Evolutionary conservation across 225 moss, liverwort and hornwort genomes (phyloP).

Genomic region (Bryoerythrophyllum caledonicum): DNA sequence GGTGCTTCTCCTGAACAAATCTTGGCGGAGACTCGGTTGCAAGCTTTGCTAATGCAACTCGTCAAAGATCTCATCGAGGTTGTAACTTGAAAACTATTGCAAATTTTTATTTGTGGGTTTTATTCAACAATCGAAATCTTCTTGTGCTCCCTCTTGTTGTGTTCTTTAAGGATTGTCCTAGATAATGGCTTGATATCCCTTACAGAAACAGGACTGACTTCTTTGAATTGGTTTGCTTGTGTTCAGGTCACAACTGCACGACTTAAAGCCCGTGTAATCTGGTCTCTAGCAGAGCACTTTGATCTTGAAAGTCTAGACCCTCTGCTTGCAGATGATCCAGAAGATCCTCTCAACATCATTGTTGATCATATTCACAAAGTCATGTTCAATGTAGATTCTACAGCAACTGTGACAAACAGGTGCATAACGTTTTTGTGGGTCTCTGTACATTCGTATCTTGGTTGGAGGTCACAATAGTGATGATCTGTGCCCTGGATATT

Average conservation of each 20-base stretch:
- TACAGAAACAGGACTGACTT: not conserved
- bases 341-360: slow-evolving; percentile 90
- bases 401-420: slow-evolving; percentile 73
- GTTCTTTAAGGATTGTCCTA: not conserved
- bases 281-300: slow-evolving; percentile 92
- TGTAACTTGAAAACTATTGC: not conserved
- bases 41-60: slow-evolving; percentile 63
- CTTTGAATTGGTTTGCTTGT: slow-evolving; percentile 21
- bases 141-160: slow-evolving; percentile 1
- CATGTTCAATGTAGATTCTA: slow-evolving; percentile 80
- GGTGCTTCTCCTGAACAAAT: slow-evolving; percentile 77
- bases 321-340: slow-evolving; percentile 94
- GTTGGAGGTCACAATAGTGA: slow-evolving; percentile 1
- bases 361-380: slow-evolving; percentile 82
- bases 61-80: slow-evolving; percentile 72
- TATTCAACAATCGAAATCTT: not conserved
- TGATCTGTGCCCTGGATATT: not conserved
- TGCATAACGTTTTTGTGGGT: slow-evolving; percentile 13
- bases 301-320: slow-evolving; percentile 90
- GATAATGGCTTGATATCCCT: not conserved
- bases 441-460: not conserved
- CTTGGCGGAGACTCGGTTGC: slow-evolving; percentile 68
- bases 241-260: slow-evolving; percentile 75
- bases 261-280: slow-evolving; percentile 78
- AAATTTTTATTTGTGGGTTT: not conserved